Conservation (phyloP, 2,329 filamentous ascomycete genomes). For the Delphinella strobiligena region DNA sequence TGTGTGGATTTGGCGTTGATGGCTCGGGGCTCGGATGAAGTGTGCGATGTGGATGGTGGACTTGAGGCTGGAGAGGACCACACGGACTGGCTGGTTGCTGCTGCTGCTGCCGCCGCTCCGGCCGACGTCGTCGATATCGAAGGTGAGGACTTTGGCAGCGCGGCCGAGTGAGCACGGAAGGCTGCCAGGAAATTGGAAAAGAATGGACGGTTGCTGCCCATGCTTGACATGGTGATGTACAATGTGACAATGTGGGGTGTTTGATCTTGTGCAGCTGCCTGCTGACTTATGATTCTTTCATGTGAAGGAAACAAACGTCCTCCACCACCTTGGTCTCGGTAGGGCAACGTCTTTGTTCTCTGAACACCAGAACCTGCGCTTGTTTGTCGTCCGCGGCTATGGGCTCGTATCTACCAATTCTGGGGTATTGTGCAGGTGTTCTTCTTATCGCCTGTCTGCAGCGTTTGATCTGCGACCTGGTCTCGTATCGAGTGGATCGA, state of each 20-base stretch:
- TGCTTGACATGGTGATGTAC: conserved; percentile 20
- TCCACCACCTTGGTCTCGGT: too few relatives aligned
- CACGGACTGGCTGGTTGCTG: conserved; percentile 14
- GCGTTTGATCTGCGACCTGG: too few relatives aligned
- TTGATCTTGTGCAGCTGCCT: neutral
- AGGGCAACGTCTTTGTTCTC: too few relatives aligned
- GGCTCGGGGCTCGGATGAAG: conserved; percentile 30
- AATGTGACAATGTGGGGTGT: neutral
- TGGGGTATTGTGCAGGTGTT: too few relatives aligned
- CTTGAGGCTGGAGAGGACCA: conserved; percentile 15
- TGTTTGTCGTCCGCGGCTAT: too few relatives aligned
- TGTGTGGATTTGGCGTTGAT: conserved; percentile 34
- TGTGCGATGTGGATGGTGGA: conserved; percentile 16
- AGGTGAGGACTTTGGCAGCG: conserved; percentile 43
- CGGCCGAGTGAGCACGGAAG: conserved; percentile 50
- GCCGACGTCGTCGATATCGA: conserved; percentile 28
- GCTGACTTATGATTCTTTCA: too few relatives aligned
- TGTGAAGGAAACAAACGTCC: too few relatives aligned
- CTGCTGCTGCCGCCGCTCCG: conserved; percentile 20
- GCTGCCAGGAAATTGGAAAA: conserved; percentile 56
- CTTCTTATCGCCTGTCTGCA: too few relatives aligned
- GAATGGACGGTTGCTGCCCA: conserved; percentile 56
- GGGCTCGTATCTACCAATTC: too few relatives aligned
- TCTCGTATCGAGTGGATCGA: too few relatives aligned
- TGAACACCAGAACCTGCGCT: too few relatives aligned